A percentile compares a stretch with the other conserved stretches of the same genome.
phyloP scores from a whole-genome alignment of 1,139 yeast species.

The Casaregolazyma suthepensis region DNA sequence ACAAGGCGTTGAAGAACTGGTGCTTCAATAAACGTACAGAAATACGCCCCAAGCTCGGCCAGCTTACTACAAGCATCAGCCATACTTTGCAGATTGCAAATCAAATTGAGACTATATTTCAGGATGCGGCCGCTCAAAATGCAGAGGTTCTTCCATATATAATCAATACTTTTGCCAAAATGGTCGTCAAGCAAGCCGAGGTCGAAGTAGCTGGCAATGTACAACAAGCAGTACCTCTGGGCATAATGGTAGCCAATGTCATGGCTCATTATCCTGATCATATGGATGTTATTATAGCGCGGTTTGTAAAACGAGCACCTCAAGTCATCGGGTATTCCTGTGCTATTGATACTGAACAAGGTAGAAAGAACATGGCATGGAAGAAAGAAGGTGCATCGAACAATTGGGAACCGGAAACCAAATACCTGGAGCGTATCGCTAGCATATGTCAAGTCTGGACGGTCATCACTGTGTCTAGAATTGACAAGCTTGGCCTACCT shows the following conservation, averaged over 20 bases:
- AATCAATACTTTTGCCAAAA: constrained; percentile 75
- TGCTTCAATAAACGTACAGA: constrained; percentile 50
- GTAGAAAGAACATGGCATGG: constrained; percentile 86
- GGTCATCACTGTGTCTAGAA: constrained; percentile 47
- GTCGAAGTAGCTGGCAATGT: constrained; percentile 82
- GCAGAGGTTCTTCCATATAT: constrained; percentile 63
- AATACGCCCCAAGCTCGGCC: constrained; percentile 87
- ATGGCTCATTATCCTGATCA: constrained; percentile 58
- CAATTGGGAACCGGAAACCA: constrained; percentile 67
- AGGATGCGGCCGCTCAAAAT: constrained; percentile 38
- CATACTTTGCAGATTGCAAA: constrained; percentile 49
- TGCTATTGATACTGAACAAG: constrained; percentile 71
- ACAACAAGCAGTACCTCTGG: constrained; percentile 74
- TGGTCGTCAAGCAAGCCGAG: constrained; percentile 85
- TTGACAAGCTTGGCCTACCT: constrained; percentile 23
- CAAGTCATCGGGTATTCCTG: constrained; percentile 76
- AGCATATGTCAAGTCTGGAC: constrained; percentile 83
- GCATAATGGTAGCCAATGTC: constrained; percentile 53
- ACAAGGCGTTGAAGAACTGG: constrained; percentile 41
- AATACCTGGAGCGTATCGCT: constrained; percentile 76
- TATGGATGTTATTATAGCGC: constrained; percentile 61
- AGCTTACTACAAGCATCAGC: constrained; percentile 61
- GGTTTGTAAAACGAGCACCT: constrained; percentile 90
- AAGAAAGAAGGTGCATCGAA: constrained; percentile 42
- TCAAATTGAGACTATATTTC: constrained; percentile 48